phyloP scores from a whole-genome alignment of 768 basidiomycete species.

The Tricholoma terreum region DNA sequence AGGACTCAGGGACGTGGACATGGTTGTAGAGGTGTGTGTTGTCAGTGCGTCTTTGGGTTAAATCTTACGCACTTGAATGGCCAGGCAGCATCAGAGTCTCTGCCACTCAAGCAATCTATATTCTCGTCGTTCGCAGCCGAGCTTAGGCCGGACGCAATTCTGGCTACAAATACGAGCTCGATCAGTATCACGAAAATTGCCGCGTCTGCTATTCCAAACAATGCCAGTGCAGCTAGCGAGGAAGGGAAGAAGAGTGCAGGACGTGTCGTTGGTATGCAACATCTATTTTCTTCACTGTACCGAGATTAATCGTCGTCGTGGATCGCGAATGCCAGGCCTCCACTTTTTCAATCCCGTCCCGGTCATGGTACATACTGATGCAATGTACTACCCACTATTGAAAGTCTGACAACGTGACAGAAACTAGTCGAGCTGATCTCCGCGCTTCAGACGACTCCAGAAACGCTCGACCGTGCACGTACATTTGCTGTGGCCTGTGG shows the following conservation, averaged over 20 bases:
- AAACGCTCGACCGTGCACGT: conserved; percentile 72
- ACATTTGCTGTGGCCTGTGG: conserved; percentile 86
- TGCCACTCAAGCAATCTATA: conserved; percentile 73
- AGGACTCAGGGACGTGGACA: conserved; percentile 75
- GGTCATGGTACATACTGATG: conserved; percentile 67
- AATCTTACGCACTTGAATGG: not conserved
- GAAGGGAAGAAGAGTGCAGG: conserved; percentile 62
- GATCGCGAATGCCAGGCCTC: conserved; percentile 47
- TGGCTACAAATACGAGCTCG: conserved; percentile 91
- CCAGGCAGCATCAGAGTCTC: conserved; percentile 85
- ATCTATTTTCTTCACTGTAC: not conserved
- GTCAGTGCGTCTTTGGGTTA: not conserved
- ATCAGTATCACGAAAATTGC: conserved; percentile 96
- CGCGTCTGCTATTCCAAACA: conserved; percentile 64
- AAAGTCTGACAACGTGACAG: conserved; percentile 32
- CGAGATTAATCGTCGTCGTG: not conserved
- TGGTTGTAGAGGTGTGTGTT: conserved; percentile 79
- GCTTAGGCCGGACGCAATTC: conserved; percentile 68
- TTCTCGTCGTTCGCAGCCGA: conserved; percentile 69
- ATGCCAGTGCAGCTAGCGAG: conserved; percentile 54
- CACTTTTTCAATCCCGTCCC: conserved; percentile 98
- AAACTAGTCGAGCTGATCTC: conserved; percentile 96
- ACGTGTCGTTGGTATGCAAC: conserved; percentile 72
- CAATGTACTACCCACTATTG: not conserved
- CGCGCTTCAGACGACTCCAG: conserved; percentile 82